Evolutionary conservation across 805 yeast species (phyloP).

Genomic region (Ascoidea asiatica): DNA sequence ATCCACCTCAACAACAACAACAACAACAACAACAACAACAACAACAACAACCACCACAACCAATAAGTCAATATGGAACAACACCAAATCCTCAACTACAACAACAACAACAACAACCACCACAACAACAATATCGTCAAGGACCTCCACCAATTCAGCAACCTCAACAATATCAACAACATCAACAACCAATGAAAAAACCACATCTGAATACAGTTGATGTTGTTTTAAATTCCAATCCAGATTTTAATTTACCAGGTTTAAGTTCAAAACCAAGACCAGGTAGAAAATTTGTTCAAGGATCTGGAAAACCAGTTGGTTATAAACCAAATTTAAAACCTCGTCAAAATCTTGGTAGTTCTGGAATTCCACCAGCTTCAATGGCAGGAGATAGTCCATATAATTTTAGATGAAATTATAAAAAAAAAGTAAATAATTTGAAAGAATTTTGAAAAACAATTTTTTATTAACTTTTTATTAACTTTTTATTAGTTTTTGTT

Average conservation of each 20-base stretch:
- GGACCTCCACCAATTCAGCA: constrained; percentile 10
- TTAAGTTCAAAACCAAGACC: constrained; percentile 7
- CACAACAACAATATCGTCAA: constrained; percentile 4
- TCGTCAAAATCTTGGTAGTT: constrained; percentile 16
- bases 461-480: too few relatives aligned
- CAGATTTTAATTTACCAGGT: constrained; percentile 25
- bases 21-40: constrained; percentile 2
- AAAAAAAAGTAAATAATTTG: too few relatives aligned
- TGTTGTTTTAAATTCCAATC: constrained; percentile 30
- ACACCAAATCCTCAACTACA: constrained; percentile 3
- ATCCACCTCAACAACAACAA: constrained; percentile 21
- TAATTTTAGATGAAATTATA: constrained; percentile 21
- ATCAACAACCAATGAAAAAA: constrained; percentile 12
- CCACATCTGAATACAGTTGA: constrained; percentile 23
- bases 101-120: constrained; percentile 2
- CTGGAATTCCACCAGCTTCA: constrained; percentile 26
- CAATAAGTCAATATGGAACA: constrained; percentile 1
- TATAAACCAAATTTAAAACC: constrained; percentile 28
- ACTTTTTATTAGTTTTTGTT: too few relatives aligned
- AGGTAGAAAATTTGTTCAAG: constrained; percentile 6
- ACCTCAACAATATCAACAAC: constrained; percentile 5
- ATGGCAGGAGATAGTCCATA: constrained; percentile 30
- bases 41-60: constrained; percentile 5
- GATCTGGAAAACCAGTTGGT: constrained; percentile 11
- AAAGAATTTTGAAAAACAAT: too few relatives aligned